Evolutionary conservation across 352 stramenopile genomes (phyloP), one percentile per base, ranked within the genome.

Genomic region (Globisporangium okanoganense): DNA sequence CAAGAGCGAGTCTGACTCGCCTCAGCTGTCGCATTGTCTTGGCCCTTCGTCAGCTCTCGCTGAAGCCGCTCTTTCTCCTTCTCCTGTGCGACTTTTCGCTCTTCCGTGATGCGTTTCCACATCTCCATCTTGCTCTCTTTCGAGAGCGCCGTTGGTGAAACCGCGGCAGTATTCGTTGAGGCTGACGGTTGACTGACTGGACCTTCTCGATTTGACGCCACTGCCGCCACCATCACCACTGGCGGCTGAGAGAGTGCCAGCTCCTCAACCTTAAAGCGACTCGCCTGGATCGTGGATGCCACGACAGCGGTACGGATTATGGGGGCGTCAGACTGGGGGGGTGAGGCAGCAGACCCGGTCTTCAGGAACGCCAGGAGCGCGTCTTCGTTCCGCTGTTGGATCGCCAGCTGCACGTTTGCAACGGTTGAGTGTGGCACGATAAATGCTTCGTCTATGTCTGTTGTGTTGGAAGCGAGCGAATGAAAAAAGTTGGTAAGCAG

Each of bases 121-220:
- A 88, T 73, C 59, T 86, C 70, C 57, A 88, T 67, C 38, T 88
- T 90, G 62, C 48, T 73, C 20, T 78, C 67, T 50, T 81, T 81
- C 1, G 76, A 81, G 12, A 88, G 55, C 20, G 52, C 53, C 8
- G 54, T 29, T 16, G 58, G 18, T 36, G 22, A 35, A n/a, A 45
- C 20, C 4, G 40, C 33, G 25, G 18, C 18, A 27, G 25, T n/a
- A n/a, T n/a, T n/a, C n/a, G n/a, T 31, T 55, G 51, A 18, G 18
- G 62, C 45, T 5, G 54, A 33, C 48, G 16, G 41, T 43, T 25
- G 47, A 7, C 22, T 25, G 40, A 43, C 22, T 33, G 29, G 29
- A 51, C 5, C 5, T 10, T 51, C 44, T 33, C 44, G 44, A 31
- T 31, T 33, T 27, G 16, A 13, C 14, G 9, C 24, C 10, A n/a